phyloP scores from a whole-genome alignment of 2,329 filamentous ascomycete species.

The Hypomyces rosellus region DNA sequence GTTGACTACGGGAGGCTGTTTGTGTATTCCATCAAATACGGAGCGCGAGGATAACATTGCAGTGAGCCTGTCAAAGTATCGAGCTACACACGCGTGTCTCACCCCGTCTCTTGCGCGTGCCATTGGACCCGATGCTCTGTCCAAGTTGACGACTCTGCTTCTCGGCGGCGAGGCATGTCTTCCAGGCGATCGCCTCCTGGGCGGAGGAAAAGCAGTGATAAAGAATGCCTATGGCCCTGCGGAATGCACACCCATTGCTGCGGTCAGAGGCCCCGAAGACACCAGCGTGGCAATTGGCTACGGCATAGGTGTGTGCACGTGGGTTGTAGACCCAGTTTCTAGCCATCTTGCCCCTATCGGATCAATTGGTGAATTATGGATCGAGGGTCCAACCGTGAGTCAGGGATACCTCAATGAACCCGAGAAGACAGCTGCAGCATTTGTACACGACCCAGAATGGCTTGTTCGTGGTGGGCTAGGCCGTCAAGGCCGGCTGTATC shows the following conservation, averaged over 20 bases:
- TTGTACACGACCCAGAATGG: not conserved
- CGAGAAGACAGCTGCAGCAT: not conserved
- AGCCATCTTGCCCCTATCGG: not conserved
- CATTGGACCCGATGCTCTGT: too few species aligned
- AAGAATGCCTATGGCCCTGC: not conserved
- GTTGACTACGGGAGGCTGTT: conserved; percentile 11
- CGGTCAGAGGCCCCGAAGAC: not conserved
- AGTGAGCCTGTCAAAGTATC: not conserved
- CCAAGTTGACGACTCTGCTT: not conserved
- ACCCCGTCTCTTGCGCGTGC: conserved; percentile 10
- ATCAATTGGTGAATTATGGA: not conserved
- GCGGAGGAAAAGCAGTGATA: not conserved
- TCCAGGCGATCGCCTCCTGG: not conserved
- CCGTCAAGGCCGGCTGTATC: too few species aligned
- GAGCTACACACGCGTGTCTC: conserved; percentile 3
- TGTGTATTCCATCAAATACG: conserved; percentile 16
- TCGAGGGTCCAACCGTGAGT: not conserved
- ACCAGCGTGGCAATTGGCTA: not conserved
- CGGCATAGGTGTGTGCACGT: not conserved
- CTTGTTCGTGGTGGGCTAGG: too few species aligned
- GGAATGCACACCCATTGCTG: not conserved
- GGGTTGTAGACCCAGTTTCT: not conserved
- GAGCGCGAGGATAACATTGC: conserved; percentile 11
- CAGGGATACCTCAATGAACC: not conserved
- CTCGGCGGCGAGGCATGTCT: conserved; percentile 12